Conservation (phyloP, 2,329 filamentous ascomycete genomes). For the Berkeleyomyces basicola region DNA sequence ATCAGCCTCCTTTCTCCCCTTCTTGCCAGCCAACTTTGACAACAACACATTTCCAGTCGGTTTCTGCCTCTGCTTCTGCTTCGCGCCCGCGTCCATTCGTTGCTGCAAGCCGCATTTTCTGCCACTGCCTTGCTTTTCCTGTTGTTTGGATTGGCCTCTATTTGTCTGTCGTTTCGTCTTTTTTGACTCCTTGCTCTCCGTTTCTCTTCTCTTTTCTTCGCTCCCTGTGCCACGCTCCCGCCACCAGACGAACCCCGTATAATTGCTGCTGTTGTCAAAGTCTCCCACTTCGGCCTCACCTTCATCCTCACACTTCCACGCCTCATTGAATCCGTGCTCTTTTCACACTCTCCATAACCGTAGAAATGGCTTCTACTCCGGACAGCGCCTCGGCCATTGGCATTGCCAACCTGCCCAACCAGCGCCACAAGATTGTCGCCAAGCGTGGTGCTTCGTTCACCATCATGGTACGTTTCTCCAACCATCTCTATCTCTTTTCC, state of each 20-base stretch:
- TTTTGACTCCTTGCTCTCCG: slow-evolving; percentile 6
- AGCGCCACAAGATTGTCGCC: slow-evolving; percentile 58
- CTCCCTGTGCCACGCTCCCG: slow-evolving; percentile 11
- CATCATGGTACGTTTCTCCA: slow-evolving; percentile 61
- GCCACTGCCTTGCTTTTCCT: background rate
- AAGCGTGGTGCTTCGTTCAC: slow-evolving; percentile 94
- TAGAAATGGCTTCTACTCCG: slow-evolving; percentile 39
- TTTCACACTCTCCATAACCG: slow-evolving; percentile 9
- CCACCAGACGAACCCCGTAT: slow-evolving; percentile 3
- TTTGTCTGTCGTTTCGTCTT: slow-evolving; percentile 6
- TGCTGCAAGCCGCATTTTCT: slow-evolving; percentile 6
- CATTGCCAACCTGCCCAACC: slow-evolving; percentile 59
- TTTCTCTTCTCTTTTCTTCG: slow-evolving; percentile 1
- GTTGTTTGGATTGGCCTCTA: slow-evolving; percentile 1
- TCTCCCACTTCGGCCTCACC: background rate
- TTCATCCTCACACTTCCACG: background rate
- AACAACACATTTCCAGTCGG: slow-evolving; percentile 11
- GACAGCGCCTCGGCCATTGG: slow-evolving; percentile 53
- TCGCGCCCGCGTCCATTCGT: slow-evolving; percentile 12
- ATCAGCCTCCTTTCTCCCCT: slow-evolving; percentile 3
- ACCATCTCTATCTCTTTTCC: background rate
- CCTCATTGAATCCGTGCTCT: background rate
- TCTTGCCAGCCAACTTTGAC: slow-evolving; percentile 6
- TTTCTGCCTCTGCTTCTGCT: background rate
- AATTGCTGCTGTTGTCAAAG: background rate